Base-by-base conservation (phyloP, 202 grass and related monocot species). In the Zizania palustris region DNA sequence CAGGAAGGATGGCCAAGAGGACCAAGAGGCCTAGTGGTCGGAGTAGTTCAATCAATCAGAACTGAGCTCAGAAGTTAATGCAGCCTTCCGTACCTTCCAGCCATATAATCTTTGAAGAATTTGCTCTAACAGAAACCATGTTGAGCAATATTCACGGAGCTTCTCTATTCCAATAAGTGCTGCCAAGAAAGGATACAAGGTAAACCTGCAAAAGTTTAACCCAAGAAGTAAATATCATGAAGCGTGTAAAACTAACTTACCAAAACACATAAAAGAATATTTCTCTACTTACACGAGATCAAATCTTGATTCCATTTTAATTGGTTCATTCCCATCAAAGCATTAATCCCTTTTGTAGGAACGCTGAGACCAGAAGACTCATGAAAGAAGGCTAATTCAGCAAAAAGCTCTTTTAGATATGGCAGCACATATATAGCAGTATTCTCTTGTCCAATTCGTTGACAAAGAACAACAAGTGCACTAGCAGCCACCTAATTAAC, bases 51-150 rank as follows among this genome's bases (percentile, higher is more conserved):
- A 54, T 54, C 50, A n/a, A 28, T 28, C 28, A 28, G 28, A 28
- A 28, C 28, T n/a, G n/a, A n/a, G n/a, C n/a, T 28, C 18, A 73
- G 55, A 16, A 67, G 36, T 75, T 11, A 59, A 85, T 9, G 48
- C 16, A 75, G 19, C 11, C 3, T 82, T 67, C 65, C 37, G 11
- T 86, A 93, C 94, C 94, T 94, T 97, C 91, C 94, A 97, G 70
- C 90, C 93, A 37, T 97, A 86, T 53, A 73, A 61, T 76, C 72
- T 93, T 64, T 82, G 84, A 90, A 97, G 94, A 82, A 76, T 71
- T 77, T 94, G 91, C 80, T 97, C 94, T 80, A 97, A 85, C 41
- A 97, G 89, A 88, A 97, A 97, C 94, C 94, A 97, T 76, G 82
- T 91, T 53, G 88, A 83, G 76, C 91, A 97, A 79, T 56, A 90